Conservation (phyloP, 176 grass and related monocot species). For the Oryza glaberrima region DNA sequence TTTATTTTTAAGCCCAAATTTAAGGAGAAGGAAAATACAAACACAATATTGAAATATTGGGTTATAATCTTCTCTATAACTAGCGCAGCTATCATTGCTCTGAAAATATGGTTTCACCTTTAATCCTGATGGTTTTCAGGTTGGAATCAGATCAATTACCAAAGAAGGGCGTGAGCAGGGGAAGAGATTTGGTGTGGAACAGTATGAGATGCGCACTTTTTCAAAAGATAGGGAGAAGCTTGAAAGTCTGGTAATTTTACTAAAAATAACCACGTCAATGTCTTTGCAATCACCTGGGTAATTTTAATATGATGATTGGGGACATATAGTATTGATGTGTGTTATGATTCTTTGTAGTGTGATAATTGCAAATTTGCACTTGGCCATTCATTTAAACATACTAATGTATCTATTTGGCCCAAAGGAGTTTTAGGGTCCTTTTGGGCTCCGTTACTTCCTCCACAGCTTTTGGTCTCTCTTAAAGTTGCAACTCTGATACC, state of each 20-base stretch:
- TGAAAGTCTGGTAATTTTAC: constrained; percentile 71
- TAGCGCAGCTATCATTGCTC: background rate
- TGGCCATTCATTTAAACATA: background rate
- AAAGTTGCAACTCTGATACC: background rate
- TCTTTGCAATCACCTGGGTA: background rate
- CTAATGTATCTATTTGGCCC: background rate
- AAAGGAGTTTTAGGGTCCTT: background rate
- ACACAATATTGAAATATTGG: background rate
- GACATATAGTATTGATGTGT: background rate
- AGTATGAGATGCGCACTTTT: constrained; percentile 97
- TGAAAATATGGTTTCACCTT: background rate
- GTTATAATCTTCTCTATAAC: background rate
- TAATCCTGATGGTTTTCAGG: constrained; percentile 51
- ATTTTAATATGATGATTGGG: background rate
- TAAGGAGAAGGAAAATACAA: background rate
- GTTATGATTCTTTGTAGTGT: background rate
- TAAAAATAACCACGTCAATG: background rate
- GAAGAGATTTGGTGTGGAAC: constrained; percentile 91
- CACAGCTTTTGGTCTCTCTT: background rate
- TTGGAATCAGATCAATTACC: constrained; percentile 88
- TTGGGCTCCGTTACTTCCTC: background rate
- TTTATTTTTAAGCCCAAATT: background rate
- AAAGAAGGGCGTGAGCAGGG: constrained; percentile 96
- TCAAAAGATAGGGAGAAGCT: constrained; percentile 74
- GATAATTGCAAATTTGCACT: background rate